Percentiles rank a stretch among this genome's conserved stretches.
Conservation (phyloP, 2,329 filamentous ascomycete genomes). For the Verticillium dahliae region DNA sequence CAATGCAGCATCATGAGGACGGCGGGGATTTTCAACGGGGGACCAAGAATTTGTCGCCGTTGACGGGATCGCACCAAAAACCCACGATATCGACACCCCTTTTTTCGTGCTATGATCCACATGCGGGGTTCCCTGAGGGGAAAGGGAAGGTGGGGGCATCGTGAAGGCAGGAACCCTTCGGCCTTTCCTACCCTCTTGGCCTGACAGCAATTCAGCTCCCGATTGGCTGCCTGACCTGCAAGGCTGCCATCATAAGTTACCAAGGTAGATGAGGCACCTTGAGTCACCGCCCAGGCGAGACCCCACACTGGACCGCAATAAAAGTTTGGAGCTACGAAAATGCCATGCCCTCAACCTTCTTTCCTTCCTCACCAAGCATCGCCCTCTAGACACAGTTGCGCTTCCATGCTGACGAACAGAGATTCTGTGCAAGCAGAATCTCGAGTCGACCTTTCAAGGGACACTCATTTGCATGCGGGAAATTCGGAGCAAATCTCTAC, state of each 20-base stretch:
- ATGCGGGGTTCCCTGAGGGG: background rate
- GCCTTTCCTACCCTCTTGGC: background rate
- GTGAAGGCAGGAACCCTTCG: background rate
- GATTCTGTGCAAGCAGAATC: constrained; percentile 29
- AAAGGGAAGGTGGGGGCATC: background rate
- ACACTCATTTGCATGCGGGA: constrained; percentile 73
- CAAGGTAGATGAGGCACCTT: background rate
- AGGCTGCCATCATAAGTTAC: constrained; percentile 9
- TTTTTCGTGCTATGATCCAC: background rate
- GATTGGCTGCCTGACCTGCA: constrained; percentile 11
- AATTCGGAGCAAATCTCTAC: constrained; percentile 97
- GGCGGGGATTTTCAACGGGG: background rate
- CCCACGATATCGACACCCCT: background rate
- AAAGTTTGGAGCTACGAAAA: constrained; percentile 5
- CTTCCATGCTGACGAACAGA: constrained; percentile 88
- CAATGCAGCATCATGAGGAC: background rate
- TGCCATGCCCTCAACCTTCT: constrained; percentile 19
- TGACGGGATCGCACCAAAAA: background rate
- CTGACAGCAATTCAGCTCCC: background rate
- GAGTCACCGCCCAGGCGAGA: constrained; percentile 4
- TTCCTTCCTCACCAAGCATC: constrained; percentile 51
- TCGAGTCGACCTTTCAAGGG: constrained; percentile 7
- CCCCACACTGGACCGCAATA: constrained; percentile 5
- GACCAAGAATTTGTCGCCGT: background rate
- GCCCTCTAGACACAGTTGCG: constrained; percentile 81